These are phyloP conservation scores for Carpinus fangiana DNA, from an alignment of 306 rosid species.

Conservation along the genomic window DNA sequence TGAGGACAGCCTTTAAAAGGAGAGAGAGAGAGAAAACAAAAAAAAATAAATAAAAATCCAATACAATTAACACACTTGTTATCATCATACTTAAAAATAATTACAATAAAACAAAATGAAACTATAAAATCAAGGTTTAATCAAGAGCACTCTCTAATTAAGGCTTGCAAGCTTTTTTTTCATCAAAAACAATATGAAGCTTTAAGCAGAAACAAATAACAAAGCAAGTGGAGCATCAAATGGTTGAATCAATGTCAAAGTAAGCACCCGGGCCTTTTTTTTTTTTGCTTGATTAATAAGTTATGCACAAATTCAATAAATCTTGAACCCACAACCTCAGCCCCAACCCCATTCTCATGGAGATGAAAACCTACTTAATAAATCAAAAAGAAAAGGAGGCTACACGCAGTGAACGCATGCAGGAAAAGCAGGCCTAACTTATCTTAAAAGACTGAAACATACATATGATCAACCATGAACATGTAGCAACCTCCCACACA, in stretches of 20 bases:
- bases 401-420: background rate
- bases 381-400: background rate
- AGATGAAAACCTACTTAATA: background rate
- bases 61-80: slow-evolving; percentile 22
- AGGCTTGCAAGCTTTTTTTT: background rate
- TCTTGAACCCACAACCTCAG: slow-evolving; percentile 1
- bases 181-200: background rate
- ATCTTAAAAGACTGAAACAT: background rate
- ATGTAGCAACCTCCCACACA: background rate
- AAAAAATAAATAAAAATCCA: slow-evolving; percentile 23
- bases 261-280: background rate
- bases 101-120: background rate
- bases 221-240: background rate
- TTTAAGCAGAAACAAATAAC: background rate
- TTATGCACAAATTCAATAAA: background rate
- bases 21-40: no score
- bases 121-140: background rate
- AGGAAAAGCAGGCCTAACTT: background rate
- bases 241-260: background rate
- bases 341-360: background rate
- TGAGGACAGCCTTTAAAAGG: slow-evolving; percentile 73
- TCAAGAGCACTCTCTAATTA: background rate
- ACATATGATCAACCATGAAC: background rate
- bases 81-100: background rate
- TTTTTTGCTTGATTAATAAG: background rate